phyloP scores from a whole-genome alignment of 1,284 basidiomycete genomes.

The Malassezia nana region DNA sequence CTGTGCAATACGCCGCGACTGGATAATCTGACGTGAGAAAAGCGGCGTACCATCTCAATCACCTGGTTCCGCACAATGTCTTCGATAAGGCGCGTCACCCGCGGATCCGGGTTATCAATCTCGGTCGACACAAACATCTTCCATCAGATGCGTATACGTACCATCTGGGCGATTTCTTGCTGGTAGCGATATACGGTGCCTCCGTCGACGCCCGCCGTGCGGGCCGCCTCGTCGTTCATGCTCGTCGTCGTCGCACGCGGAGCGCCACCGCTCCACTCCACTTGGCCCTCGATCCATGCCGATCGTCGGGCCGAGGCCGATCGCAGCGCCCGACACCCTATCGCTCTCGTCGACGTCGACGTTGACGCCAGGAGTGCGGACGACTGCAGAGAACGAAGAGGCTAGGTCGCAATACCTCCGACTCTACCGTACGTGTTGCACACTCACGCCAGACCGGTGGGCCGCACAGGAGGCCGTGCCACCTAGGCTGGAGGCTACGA shows the following conservation, averaged over 20 bases:
- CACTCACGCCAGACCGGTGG: neutral
- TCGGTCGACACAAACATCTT: slow-evolving; percentile 96
- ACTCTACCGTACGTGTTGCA: neutral
- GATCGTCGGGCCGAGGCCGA: neutral
- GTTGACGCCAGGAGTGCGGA: neutral
- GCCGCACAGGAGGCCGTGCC: slow-evolving; percentile 21
- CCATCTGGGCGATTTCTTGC: slow-evolving; percentile 71
- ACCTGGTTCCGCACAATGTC: slow-evolving; percentile 89
- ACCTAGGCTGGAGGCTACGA: slow-evolving; percentile 12
- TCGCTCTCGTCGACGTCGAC: neutral
- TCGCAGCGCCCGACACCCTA: neutral
- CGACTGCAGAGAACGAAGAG: neutral
- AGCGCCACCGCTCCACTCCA: neutral
- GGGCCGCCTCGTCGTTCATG: slow-evolving; percentile 6
- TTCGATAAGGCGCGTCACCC: slow-evolving; percentile 83
- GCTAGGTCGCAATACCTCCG: neutral
- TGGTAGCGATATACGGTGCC: slow-evolving; percentile 33
- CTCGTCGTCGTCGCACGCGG: neutral
- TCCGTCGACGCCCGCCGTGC: neutral
- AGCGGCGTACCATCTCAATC: slow-evolving; percentile 67
- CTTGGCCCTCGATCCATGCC: neutral
- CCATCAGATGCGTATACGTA: slow-evolving; percentile 30
- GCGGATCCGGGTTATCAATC: slow-evolving; percentile 74
- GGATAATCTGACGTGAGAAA: slow-evolving; percentile 60
- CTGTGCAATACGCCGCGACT: slow-evolving; percentile 72